Evolutionary conservation across 495 filamentous ascomycete species (phyloP), one percentile per base, ranked within the genome.

Genomic region (Tuber brumale): DNA sequence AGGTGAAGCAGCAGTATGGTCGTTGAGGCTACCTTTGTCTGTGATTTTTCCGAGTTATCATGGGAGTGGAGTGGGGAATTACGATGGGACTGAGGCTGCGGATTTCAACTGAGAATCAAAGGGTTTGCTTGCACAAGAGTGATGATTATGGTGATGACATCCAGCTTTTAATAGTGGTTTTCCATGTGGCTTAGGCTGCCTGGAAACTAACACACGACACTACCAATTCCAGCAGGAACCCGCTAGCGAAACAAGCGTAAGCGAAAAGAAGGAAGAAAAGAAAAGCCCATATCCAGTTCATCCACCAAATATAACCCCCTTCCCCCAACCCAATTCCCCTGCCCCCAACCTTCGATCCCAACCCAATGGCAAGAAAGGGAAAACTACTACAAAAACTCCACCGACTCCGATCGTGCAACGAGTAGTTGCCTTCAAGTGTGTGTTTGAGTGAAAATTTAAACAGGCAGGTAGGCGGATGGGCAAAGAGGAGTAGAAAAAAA

Each of bases 1-100:
- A 79, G 70, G 80, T 77, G 51, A 81, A 81, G 72, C 78, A 80
- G 23, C 48, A 48, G 45, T 42, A 37, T 31, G 18, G 27, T 45
- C 70, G 18, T 70, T 48, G 5, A 51, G 18, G 18, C 9, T 41
- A 66, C 6, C 57, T 18, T 19, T 66, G n/a, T 66, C 57, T 16
- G 27, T n/a, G 23, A 9, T 27, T n/a, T 31, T 14, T 2, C n/a
- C n/a, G n/a, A n/a, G 51, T 14, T n/a, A 61, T 14, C 10, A 27
- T 57, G 23, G 8, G n/a, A 3, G 23, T 12, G 23, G n/a, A 12
- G 57, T 18, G n/a, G 57, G 31, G 35, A 31, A 27, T 66, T 27
- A 18, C 3, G 12, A 66, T 35, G 27, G n/a, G 10, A 31, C 3
- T 61, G n/a, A 14, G 27, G 16, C n/a, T 14, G 12, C 57, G 5